A percentile compares a stretch with the other conserved stretches of the same genome.
These are phyloP conservation scores for Tetrapisispora taiwanensis DNA, from an alignment of 805 yeast genomes.

Conservation along the genomic window DNA sequence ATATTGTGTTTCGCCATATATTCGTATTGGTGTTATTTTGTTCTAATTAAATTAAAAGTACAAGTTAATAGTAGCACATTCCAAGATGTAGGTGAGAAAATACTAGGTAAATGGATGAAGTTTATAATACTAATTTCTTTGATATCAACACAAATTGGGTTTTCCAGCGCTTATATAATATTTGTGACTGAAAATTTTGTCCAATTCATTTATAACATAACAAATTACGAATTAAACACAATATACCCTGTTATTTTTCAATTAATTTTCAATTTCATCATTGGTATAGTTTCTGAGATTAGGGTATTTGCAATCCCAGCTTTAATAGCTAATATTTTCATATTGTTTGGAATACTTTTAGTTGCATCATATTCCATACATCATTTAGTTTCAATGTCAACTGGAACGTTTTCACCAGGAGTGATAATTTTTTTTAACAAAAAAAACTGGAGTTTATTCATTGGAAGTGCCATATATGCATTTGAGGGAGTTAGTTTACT, in stretches of 20 bases:
- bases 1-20: conserved; percentile 53
- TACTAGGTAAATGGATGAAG: conserved; percentile 61
- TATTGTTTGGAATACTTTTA: conserved; percentile 53
- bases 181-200: conserved; percentile 63
- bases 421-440: conserved; percentile 43
- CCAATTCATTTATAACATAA: conserved; percentile 48
- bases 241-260: conserved; percentile 44
- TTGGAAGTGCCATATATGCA: conserved; percentile 81
- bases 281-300: conserved; percentile 64
- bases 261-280: conserved; percentile 49
- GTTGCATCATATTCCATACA: conserved; percentile 45
- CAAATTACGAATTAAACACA: conserved; percentile 31
- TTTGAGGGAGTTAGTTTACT: conserved; percentile 79
- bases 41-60: conserved; percentile 48
- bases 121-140: conserved; percentile 52
- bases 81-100: conserved; percentile 58
- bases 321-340: conserved; percentile 58
- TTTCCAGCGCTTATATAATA: conserved; percentile 70
- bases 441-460: conserved; percentile 55
- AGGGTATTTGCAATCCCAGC: conserved; percentile 66
- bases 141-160: conserved; percentile 65
- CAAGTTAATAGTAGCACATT: conserved; percentile 58
- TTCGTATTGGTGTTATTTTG: conserved; percentile 70
- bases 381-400: conserved; percentile 18
- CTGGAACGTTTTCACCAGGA: conserved; percentile 40